Evolutionary conservation across 2,329 filamentous ascomycete species (phyloP), one percentile per base, ranked within the genome.

Genomic region (Exophiala mesophila): DNA sequence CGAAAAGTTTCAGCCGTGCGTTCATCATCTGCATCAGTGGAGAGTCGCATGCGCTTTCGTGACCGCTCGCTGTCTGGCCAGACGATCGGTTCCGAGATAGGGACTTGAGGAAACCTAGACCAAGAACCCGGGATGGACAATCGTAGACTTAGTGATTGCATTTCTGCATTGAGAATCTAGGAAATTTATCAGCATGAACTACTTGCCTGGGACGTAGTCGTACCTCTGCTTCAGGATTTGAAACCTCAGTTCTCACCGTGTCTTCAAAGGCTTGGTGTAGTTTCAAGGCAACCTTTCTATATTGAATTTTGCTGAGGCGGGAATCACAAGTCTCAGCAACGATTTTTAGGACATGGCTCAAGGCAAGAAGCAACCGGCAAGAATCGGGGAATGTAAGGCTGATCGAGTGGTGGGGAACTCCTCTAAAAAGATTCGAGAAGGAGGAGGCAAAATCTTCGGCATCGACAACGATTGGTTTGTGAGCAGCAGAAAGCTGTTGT

Each of bases 1-100:
- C 41, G 47, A 9, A 39, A 15, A 18, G 20, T 42, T 10, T 35
- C 21, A 28, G 42, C 32, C 16, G 19, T 28, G 8, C 33, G 6
- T 4, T 24, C 39, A 65, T 59, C 33, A 54, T 61, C 41, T 47
- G 60, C 15, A 64, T 62, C 31, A 6, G 44, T 55, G n/a, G 58
- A 56, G 12, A 66, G 45, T 23, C 64, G 62, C 7, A 55, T 47
- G 15, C 62, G 58, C 45, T 67, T 68, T n/a, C 59, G 47, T 17
- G 60, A 52, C 38, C 60, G 53, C 35, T 55, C 47, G 37, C 52
- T 52, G 20, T 52, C 48, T 30, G 40, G 44, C 34, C n/a, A n/a
- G n/a, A n/a, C n/a, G n/a, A n/a, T n/a, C n/a, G n/a, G n/a, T n/a
- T n/a, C n/a, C n/a, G n/a, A n/a, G n/a, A n/a, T n/a, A n/a, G n/a